phyloP scores from a whole-genome alignment of 176 grass and related monocot genomes.

The Raddia guianensis region DNA sequence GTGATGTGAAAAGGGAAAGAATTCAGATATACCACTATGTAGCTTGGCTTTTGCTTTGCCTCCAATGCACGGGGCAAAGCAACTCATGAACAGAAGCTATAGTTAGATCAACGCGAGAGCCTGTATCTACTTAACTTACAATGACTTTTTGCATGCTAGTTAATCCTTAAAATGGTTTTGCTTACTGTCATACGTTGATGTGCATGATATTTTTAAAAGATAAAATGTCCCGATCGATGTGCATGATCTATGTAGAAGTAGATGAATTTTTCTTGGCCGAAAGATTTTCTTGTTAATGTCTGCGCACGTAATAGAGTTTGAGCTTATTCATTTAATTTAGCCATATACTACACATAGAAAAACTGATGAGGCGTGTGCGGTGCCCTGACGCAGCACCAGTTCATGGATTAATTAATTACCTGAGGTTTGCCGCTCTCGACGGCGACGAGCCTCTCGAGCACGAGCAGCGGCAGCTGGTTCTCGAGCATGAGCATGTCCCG shows the following conservation, averaged over 20 bases:
- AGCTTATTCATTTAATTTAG: too few species aligned
- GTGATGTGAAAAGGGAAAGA: neutral
- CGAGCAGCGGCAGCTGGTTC: conserved; percentile 76
- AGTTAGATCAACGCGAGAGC: neutral
- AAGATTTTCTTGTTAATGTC: too few species aligned
- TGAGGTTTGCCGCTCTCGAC: conserved; percentile 31
- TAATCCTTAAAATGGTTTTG: neutral
- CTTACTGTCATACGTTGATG: neutral
- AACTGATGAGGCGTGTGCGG: neutral
- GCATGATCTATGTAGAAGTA: too few species aligned
- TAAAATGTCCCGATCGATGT: too few species aligned
- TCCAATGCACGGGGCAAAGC: neutral
- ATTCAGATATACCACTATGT: neutral
- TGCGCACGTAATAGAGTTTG: too few species aligned
- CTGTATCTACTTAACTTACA: neutral
- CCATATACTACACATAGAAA: too few species aligned
- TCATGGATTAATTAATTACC: conserved; percentile 3
- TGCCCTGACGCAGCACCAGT: neutral
- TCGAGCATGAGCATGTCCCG: conserved; percentile 87
- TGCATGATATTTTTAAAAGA: too few species aligned
- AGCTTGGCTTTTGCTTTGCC: conserved; percentile 35
- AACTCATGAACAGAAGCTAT: neutral
- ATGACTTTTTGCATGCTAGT: neutral
- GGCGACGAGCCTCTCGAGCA: conserved; percentile 54
- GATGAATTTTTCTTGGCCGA: too few species aligned